phyloP scores from a whole-genome alignment of 148 eudicot species.

The Silene latifolia region DNA sequence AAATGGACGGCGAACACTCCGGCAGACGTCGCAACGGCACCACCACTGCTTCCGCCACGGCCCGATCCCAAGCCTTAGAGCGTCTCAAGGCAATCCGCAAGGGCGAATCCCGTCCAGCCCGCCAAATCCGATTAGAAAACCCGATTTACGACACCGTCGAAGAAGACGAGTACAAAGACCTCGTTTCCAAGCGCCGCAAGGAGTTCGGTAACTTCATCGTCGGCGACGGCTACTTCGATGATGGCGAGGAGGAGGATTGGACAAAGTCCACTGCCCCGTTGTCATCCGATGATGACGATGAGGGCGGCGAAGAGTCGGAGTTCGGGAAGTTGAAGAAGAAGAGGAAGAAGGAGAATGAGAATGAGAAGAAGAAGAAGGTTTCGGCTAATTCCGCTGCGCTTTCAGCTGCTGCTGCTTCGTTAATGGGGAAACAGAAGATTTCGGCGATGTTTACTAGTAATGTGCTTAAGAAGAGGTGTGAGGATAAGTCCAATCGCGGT shows the following conservation, averaged over 20 bases:
- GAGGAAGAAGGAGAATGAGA: slow-evolving; percentile 38
- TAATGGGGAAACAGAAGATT: slow-evolving; percentile 78
- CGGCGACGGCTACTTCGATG: slow-evolving; percentile 78
- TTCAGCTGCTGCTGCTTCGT: slow-evolving; percentile 63
- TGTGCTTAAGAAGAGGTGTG: slow-evolving; percentile 57
- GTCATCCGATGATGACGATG: slow-evolving; percentile 46
- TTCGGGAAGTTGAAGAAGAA: slow-evolving; percentile 30
- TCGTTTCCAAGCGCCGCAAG: slow-evolving; percentile 72
- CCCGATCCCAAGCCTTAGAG: slow-evolving; percentile 62
- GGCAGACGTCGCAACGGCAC: slow-evolving; percentile 51
- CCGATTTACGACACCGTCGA: slow-evolving; percentile 90
- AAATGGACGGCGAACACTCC: slow-evolving; percentile 46
- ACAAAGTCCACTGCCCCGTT: slow-evolving; percentile 33
- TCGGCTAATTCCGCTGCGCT: slow-evolving; percentile 55
- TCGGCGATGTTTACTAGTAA: slow-evolving; percentile 71
- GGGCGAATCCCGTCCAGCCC: slow-evolving; percentile 43
- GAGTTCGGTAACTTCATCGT: slow-evolving; percentile 65
- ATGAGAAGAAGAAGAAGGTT: slow-evolving; percentile 40
- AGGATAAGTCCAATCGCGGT: slow-evolving; percentile 32
- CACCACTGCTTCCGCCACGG: slow-evolving; percentile 21
- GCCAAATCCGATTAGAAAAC: slow-evolving; percentile 57
- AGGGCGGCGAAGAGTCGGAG: slow-evolving; percentile 29
- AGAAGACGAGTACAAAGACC: slow-evolving; percentile 70
- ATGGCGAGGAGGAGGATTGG: slow-evolving; percentile 97
- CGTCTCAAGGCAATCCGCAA: slow-evolving; percentile 55